Evolutionary conservation across 805 yeast species (phyloP), one percentile per base, ranked within the genome.

Genomic region (Hanseniaspora nectarophila): DNA sequence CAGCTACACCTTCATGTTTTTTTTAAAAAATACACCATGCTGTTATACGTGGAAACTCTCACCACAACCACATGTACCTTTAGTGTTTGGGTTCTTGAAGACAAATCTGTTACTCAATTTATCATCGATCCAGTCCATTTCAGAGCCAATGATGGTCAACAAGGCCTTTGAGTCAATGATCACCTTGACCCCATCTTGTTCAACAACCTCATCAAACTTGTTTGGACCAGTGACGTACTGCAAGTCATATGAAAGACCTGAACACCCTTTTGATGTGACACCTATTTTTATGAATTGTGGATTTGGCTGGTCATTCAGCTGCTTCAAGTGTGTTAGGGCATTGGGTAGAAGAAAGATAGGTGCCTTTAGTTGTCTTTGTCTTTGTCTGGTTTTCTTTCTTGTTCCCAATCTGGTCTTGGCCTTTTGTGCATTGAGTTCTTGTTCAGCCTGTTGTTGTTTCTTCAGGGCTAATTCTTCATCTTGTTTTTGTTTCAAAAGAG

Each of bases 61-160:
- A 51, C 98, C 98, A 67, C 98, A 92, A 12, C 98, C 98, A 69
- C 98, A 92, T 46, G 95, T 85, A 31, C 97, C 98, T 71, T 90
- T 92, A 37, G 95, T 84, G 69, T 92, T 92, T 56, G 98, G 98
- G 67, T 92, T 92, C 64, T 76, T 82, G 73, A 92, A 92, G 18
- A 92, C 87, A 65, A 92, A 92, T 61, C 94, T 77, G 13, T 92
- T 81, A 31, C 88, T 77, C 56, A 92, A 72, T 66, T 87, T 89
- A 62, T 92, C 96, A 63, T 92, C 97, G 45, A 86, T 73, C 95
- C 96, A 92, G 68, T 92, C 98, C 98, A 92, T 92, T 67, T 89
- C 95, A 5, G 95, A 83, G 0, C 98, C 98, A 54, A 92, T 95
- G 43, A 92, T 89, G 59, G 94, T 82, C 67, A 92, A 89, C 51